These are phyloP conservation scores for Phytophthora idaei DNA, from an alignment of 352 stramenopile genomes.

Conservation along the genomic window DNA sequence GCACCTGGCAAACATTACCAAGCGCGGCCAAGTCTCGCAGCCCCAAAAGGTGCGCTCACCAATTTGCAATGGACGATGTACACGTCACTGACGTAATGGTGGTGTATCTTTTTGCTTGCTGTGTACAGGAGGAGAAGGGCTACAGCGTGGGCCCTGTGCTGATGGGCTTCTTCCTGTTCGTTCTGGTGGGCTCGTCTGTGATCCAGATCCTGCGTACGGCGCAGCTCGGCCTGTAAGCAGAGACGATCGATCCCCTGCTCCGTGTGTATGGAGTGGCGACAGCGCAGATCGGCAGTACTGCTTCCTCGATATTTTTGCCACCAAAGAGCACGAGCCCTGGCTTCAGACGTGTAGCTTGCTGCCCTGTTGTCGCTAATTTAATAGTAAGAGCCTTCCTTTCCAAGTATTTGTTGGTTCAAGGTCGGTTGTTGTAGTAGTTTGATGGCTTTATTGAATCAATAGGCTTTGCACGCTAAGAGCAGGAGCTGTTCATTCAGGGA, in stretches of 20 bases:
- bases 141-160: conserved; percentile 81
- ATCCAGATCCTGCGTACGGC: conserved; percentile 87
- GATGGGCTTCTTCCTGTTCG: conserved; percentile 88
- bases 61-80: neutral
- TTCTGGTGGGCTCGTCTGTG: conserved; percentile 86
- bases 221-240: conserved; percentile 68
- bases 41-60: conserved; percentile 62
- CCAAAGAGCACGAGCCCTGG: neutral
- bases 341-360: neutral
- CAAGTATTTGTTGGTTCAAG: neutral
- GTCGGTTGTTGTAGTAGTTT: conserved; percentile 11
- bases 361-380: conserved; percentile 37
- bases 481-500: neutral
- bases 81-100: neutral
- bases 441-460: conserved; percentile 39
- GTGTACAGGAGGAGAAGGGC: conserved; percentile 60
- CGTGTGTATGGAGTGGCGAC: conserved; percentile 16
- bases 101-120: too few species aligned
- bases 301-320: neutral
- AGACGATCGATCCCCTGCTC: neutral
- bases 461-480: conserved; percentile 6
- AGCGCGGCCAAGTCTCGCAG: conserved; percentile 81
- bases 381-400: conserved; percentile 26
- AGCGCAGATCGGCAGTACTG: conserved; percentile 1
- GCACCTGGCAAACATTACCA: conserved; percentile 89